These are phyloP conservation scores for Penicillium coffeae DNA, from an alignment of 495 filamentous ascomycete genomes.

Conservation along the genomic window DNA sequence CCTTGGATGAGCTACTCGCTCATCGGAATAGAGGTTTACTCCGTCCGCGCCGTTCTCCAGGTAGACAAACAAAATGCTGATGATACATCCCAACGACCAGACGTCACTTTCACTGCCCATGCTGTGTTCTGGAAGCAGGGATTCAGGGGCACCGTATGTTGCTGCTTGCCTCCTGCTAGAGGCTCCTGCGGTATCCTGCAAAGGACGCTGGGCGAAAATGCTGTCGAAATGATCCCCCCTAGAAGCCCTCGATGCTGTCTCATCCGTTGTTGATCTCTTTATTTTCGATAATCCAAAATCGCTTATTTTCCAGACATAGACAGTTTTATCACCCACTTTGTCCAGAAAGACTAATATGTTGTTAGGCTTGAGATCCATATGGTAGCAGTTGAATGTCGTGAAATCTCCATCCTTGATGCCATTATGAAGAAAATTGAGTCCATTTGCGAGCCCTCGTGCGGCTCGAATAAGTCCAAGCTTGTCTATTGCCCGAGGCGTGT, in stretches of 20 bases:
- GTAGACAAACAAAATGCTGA: slow-evolving; percentile 33
- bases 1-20: slow-evolving; percentile 8
- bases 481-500: slow-evolving; percentile 1
- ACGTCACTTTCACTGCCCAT: slow-evolving; percentile 33
- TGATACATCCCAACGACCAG: slow-evolving; percentile 34
- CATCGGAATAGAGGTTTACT: slow-evolving; percentile 21
- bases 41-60: slow-evolving; percentile 25
- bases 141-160: slow-evolving; percentile 33
- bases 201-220: neutral
- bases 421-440: slow-evolving; percentile 32
- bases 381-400: slow-evolving; percentile 30
- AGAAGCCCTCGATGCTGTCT: neutral
- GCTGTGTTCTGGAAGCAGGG: slow-evolving; percentile 9
- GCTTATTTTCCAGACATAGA: slow-evolving; percentile 33
- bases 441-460: slow-evolving; percentile 28
- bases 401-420: slow-evolving; percentile 20
- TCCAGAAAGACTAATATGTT: slow-evolving; percentile 34
- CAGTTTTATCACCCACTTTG: slow-evolving; percentile 3
- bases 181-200: slow-evolving; percentile 11
- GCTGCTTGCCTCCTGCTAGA: slow-evolving; percentile 15
- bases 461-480: slow-evolving; percentile 23
- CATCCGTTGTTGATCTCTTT: slow-evolving; percentile 14
- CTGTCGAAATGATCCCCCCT: slow-evolving; percentile 10
- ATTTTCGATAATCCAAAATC: slow-evolving; percentile 39
- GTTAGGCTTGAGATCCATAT: slow-evolving; percentile 36